Conservation (phyloP, 768 basidiomycete genomes). For the Thelephora ganbajun region DNA sequence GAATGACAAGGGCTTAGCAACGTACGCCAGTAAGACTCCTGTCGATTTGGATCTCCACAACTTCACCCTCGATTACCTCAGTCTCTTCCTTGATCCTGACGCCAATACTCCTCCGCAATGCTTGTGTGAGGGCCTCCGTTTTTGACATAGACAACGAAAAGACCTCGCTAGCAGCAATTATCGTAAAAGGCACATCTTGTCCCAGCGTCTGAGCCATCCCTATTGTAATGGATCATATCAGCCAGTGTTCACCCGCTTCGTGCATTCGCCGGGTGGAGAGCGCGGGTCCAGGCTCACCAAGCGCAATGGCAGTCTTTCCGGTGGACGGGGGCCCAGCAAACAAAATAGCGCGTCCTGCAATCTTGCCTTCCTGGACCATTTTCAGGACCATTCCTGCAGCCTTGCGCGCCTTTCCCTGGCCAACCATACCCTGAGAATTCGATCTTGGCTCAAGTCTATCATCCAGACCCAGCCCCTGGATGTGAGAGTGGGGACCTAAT, state of each 20-base stretch:
- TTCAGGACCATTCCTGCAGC: slow-evolving; percentile 95
- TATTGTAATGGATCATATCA: slow-evolving; percentile 14
- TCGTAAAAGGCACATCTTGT: slow-evolving; percentile 91
- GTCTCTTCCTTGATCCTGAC: slow-evolving; percentile 96
- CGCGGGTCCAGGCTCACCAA: slow-evolving; percentile 42
- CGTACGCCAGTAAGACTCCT: slow-evolving; percentile 87
- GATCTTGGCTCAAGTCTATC: slow-evolving; percentile 80
- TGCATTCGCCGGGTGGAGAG: not conserved
- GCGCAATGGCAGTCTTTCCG: slow-evolving; percentile 95
- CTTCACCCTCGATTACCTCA: slow-evolving; percentile 94
- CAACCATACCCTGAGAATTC: slow-evolving; percentile 93
- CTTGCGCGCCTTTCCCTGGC: slow-evolving; percentile 90
- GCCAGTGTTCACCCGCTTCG: not conserved
- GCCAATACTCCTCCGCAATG: slow-evolving; percentile 90
- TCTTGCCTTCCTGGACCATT: slow-evolving; percentile 94
- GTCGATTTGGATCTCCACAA: slow-evolving; percentile 98
- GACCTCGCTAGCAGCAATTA: slow-evolving; percentile 95
- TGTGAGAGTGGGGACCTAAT: slow-evolving; percentile 83
- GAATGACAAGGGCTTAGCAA: slow-evolving; percentile 7
- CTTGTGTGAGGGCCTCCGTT: slow-evolving; percentile 95
- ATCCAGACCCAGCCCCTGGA: slow-evolving; percentile 89
- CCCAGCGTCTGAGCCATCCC: slow-evolving; percentile 97
- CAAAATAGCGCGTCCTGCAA: slow-evolving; percentile 90
- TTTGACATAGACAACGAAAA: slow-evolving; percentile 98
- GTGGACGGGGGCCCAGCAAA: slow-evolving; percentile 97